Conservation (phyloP, 2,329 filamentous ascomycete species). For the Colletotrichum sidae region DNA sequence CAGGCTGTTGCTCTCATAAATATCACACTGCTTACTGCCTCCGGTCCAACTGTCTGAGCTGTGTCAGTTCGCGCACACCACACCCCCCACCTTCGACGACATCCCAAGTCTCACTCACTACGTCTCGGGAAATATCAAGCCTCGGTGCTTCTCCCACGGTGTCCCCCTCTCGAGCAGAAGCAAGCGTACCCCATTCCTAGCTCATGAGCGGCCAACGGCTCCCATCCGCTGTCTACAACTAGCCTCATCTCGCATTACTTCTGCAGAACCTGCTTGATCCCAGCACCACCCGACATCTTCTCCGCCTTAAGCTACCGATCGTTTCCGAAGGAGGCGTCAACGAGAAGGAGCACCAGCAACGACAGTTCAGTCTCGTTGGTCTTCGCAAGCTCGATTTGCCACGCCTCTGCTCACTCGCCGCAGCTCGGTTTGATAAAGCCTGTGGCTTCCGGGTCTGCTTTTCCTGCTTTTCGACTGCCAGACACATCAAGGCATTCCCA, state of each 20-base stretch:
- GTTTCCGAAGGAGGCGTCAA: conserved; percentile 21
- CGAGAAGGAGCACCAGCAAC: conserved; percentile 1
- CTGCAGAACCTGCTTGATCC: conserved; percentile 20
- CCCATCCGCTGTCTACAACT: conserved; percentile 19
- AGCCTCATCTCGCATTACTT: conserved; percentile 16
- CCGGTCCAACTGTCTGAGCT: conserved; percentile 15
- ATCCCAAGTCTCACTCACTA: background rate
- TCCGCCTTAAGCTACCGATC: conserved; percentile 11
- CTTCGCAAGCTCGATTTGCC: conserved; percentile 21
- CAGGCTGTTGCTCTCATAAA: conserved; percentile 24
- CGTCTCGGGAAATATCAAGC: background rate
- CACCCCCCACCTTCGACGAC: background rate
- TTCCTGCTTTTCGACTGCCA: background rate
- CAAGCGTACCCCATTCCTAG: conserved; percentile 12
- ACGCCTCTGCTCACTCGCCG: background rate
- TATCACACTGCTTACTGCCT: conserved; percentile 13
- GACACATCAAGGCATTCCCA: too few relatives aligned
- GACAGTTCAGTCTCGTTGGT: conserved; percentile 5
- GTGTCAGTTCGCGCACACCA: conserved; percentile 1
- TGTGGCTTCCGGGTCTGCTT: conserved; percentile 17
- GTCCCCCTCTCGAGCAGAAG: conserved; percentile 2
- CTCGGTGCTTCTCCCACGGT: conserved; percentile 1
- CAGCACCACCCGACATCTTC: conserved; percentile 33
- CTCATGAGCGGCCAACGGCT: conserved; percentile 27
- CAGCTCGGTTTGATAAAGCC: background rate